Base-by-base conservation (phyloP, 78 protist species). In the Polysphondylium violaceum region DNA sequence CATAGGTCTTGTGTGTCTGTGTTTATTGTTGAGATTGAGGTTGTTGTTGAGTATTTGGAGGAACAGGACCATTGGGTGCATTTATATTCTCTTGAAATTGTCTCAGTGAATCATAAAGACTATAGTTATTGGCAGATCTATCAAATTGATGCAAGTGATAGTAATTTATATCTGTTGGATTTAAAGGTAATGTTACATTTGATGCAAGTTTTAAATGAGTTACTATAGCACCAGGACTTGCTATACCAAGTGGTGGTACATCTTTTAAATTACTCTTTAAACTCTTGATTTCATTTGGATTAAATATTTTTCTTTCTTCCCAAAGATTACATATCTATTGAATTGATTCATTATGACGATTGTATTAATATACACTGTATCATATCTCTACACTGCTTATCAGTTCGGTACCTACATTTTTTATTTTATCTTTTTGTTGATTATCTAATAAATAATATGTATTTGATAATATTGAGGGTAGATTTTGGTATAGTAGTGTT, bases 91-190 rank as follows among this genome's bases (percentile, higher is more conserved):
- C n/a, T n/a, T 71, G 50, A 50, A 71, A 71, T 29, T 71, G 59
- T 19, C 25, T 53, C 17, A 71, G 43, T 16, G 77, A 41, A 7
- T 33, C 55, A 47, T 71, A 29, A 12, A 50, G 19, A 23, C 19
- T n/a, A 1, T 12, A 23, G 31, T 71, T 71, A 7, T 41, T 41
- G 23, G 51, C 41, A 7, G 58, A 47, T 50, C 77, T 71, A 71
- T 71, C 77, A 47, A 47, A 71, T 9, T 71, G 51, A 71, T 71
- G 47, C 29, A 71, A 38, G 9, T 71, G 77, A 50, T 71, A 47
- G 55, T 71, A 71, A 53, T 71, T 51, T 23, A 71, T 71, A 50
- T 71, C 77, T 25, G 43, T 36, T 19, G 58, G 31, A 2, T 71
- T 33, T 2, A 71, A 29, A 17, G 75, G 75, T 43, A 68, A 38